phyloP scores from a whole-genome alignment of 176 grass and related monocot species.

The Bonia amplexicaulis region DNA sequence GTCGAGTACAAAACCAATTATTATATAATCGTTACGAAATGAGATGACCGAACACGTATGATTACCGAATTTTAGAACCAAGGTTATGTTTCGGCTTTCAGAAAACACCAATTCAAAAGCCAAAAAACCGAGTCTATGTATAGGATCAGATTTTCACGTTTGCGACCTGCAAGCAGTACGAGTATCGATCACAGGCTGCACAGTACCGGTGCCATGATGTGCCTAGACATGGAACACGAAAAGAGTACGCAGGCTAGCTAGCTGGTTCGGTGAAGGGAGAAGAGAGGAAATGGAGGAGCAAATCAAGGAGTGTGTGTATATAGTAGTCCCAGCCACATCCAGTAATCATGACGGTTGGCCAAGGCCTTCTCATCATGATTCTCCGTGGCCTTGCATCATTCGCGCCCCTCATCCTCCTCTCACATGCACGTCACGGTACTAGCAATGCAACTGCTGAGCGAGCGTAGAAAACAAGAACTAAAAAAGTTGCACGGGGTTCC shows the following conservation, averaged over 20 bases:
- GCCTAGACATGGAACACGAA: not conserved
- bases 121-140: not conserved
- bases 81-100: no score
- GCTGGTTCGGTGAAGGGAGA: not conserved
- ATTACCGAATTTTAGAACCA: no score
- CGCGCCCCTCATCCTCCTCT: not conserved
- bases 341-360: not conserved
- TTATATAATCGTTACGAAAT: no score
- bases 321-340: not conserved
- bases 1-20: no score
- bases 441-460: not conserved
- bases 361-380: not conserved
- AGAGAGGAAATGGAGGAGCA: not conserved
- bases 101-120: no score
- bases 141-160: not conserved
- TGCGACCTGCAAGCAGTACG: not conserved
- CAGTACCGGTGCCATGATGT: not conserved
- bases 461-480: not conserved
- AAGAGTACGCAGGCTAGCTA: not conserved
- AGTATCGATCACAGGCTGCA: not conserved
- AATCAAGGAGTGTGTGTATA: not conserved
- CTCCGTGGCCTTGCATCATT: conserved; percentile 31
- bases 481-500: not conserved
- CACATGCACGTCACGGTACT: not conserved
- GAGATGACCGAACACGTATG: no score